Conservation (phyloP, 2,329 filamentous ascomycete genomes). For the Coleophoma cylindrospora region DNA sequence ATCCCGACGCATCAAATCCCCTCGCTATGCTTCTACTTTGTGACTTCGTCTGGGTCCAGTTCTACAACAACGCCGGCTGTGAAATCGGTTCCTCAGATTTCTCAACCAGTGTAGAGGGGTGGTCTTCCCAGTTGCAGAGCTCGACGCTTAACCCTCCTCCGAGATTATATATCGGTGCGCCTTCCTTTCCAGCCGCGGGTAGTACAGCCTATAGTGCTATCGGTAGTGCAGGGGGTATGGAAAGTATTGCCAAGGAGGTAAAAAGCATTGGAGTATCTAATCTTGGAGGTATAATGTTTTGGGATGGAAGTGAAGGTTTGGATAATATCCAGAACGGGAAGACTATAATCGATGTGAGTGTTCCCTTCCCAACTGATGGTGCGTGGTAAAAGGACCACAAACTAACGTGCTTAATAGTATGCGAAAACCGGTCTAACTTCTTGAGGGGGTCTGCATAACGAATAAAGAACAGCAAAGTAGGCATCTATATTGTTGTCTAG, state of each 20-base stretch:
- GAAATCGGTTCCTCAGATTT: slow-evolving; percentile 24
- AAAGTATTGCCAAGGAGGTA: slow-evolving; percentile 23
- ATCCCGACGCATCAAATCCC: slow-evolving; percentile 30
- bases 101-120: slow-evolving; percentile 22
- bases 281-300: slow-evolving; percentile 35
- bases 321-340: slow-evolving; percentile 22
- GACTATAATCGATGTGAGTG: slow-evolving; percentile 13
- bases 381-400: not conserved
- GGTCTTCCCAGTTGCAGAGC: slow-evolving; percentile 23
- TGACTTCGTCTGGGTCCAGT: slow-evolving; percentile 35
- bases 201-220: slow-evolving; percentile 27
- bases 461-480: not conserved
- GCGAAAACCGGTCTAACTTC: slow-evolving; percentile 14
- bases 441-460: not conserved
- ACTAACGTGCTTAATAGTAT: slow-evolving; percentile 3
- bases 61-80: slow-evolving; percentile 35
- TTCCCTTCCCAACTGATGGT: not conserved
- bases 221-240: slow-evolving; percentile 18
- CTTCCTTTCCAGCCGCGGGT: slow-evolving; percentile 22
- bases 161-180: slow-evolving; percentile 30
- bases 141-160: slow-evolving; percentile 11
- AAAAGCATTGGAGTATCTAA: slow-evolving; percentile 21
- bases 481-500: not conserved
- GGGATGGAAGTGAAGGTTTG: slow-evolving; percentile 26
- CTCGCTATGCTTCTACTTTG: slow-evolving; percentile 24